phyloP scores from a whole-genome alignment of 2,329 filamentous ascomycete genomes.

The Talaromyces sp. region DNA sequence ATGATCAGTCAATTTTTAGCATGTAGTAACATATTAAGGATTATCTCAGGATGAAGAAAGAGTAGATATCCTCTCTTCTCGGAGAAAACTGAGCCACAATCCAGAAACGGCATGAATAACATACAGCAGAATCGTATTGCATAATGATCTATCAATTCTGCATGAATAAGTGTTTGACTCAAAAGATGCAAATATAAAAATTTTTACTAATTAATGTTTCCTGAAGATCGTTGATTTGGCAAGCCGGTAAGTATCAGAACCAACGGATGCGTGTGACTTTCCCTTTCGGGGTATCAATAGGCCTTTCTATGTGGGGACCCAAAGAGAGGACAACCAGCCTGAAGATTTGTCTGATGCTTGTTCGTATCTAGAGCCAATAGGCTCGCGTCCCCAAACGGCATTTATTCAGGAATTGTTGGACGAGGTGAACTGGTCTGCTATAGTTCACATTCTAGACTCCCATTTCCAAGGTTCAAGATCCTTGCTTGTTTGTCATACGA shows the following conservation, averaged over 20 bases:
- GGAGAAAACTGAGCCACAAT: not conserved
- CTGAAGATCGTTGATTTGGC: not conserved
- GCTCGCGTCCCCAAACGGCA: not conserved
- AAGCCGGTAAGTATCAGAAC: not conserved
- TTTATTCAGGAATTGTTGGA: not conserved
- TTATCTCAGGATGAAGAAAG: not conserved
- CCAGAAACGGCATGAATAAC: not conserved
- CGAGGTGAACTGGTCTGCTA: too few species aligned
- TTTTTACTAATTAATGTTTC: not conserved
- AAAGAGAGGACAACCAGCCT: not conserved
- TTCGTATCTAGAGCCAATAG: not conserved
- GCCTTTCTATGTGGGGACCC: not conserved
- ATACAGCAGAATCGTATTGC: not conserved
- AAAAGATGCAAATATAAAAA: not conserved
- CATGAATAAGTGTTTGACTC: not conserved
- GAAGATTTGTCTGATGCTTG: slow-evolving; percentile 4
- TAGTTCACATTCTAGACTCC: not conserved
- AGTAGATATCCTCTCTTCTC: not conserved
- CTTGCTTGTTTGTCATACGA: not conserved
- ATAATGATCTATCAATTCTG: slow-evolving; percentile 11
- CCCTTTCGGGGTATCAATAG: slow-evolving; percentile 15
- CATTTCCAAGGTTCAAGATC: not conserved
- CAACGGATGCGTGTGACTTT: not conserved
- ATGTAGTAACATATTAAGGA: not conserved
- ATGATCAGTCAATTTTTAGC: not conserved